Conservation (phyloP, 768 basidiomycete species). For the Polyporus arcularius region DNA sequence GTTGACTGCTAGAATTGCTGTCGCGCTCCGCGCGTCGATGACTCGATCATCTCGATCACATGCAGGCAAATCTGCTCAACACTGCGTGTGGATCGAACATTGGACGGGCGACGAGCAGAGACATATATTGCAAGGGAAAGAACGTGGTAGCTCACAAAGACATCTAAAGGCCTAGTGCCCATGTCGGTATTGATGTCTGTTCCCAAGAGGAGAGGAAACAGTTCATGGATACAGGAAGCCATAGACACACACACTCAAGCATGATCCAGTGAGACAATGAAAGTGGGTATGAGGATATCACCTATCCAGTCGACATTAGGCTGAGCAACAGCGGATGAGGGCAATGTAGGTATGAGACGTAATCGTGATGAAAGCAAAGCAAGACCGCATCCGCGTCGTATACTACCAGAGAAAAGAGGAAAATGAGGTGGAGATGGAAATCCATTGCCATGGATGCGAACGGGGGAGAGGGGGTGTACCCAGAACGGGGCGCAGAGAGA, state of each 20-base stretch:
- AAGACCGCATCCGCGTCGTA: constrained; percentile 58
- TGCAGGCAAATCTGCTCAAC: background rate
- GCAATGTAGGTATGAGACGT: constrained; percentile 55
- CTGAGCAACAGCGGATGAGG: constrained; percentile 44
- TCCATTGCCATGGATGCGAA: constrained; percentile 32
- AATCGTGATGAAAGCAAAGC: constrained; percentile 52
- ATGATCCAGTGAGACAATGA: constrained; percentile 56
- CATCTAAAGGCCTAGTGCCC: constrained; percentile 4
- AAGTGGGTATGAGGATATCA: constrained; percentile 38
- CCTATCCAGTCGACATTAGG: constrained; percentile 48
- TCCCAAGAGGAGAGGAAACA: constrained; percentile 13
- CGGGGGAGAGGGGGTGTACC: constrained; percentile 30
- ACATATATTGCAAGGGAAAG: constrained; percentile 17
- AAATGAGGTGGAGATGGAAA: constrained; percentile 34
- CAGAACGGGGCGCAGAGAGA: constrained; percentile 20
- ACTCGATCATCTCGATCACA: constrained; percentile 16
- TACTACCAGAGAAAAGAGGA: constrained; percentile 35
- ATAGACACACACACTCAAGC: constrained; percentile 51
- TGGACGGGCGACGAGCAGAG: background rate
- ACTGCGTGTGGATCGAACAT: background rate
- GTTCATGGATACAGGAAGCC: constrained; percentile 58
- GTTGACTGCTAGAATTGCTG: background rate
- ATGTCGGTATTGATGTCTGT: constrained; percentile 13
- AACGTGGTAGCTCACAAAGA: constrained; percentile 6
- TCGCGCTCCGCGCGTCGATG: background rate